Percentiles rank a stretch among this genome's conserved stretches.
These are phyloP conservation scores for Cercophora scortea DNA, from an alignment of 495 filamentous ascomycete species.

Conservation along the genomic window DNA sequence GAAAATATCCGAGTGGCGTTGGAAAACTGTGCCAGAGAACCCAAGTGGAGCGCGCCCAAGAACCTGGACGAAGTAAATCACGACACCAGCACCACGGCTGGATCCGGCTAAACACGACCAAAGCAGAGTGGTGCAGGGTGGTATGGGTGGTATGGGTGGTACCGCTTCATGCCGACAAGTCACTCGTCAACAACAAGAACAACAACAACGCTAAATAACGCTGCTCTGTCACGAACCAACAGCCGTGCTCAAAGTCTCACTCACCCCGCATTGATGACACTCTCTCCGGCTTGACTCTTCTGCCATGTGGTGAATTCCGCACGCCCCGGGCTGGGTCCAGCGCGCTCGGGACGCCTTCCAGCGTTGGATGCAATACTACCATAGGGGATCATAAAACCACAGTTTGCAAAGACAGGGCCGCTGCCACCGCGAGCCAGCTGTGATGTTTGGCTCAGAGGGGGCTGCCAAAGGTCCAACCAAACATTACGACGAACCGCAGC, in stretches of 20 bases:
- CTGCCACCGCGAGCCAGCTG: too few relatives aligned
- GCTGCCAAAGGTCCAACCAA: too few relatives aligned
- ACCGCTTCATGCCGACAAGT: background rate
- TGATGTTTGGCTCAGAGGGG: too few relatives aligned
- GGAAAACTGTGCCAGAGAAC: background rate
- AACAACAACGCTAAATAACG: too few relatives aligned
- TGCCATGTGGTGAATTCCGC: slow-evolving; percentile 3
- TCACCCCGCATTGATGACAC: slow-evolving; percentile 13
- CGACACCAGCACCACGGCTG: background rate
- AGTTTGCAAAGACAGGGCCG: slow-evolving; percentile 1
- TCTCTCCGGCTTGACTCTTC: background rate
- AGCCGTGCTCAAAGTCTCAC: background rate
- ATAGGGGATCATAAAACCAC: slow-evolving; percentile 6
- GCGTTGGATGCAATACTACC: slow-evolving; percentile 19
- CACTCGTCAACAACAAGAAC: background rate
- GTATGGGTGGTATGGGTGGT: background rate
- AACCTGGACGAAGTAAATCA: slow-evolving; percentile 10
- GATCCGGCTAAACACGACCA: slow-evolving; percentile 8
- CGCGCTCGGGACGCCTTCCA: slow-evolving; percentile 14
- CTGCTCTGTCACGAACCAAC: background rate
- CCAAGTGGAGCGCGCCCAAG: slow-evolving; percentile 6
- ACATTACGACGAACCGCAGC: too few relatives aligned
- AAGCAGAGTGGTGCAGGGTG: background rate
- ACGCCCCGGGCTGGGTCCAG: background rate
- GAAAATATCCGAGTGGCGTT: slow-evolving; percentile 16